Evolutionary conservation across 2,329 filamentous ascomycete species (phyloP).

Genomic region (Cladosporium sp.): DNA sequence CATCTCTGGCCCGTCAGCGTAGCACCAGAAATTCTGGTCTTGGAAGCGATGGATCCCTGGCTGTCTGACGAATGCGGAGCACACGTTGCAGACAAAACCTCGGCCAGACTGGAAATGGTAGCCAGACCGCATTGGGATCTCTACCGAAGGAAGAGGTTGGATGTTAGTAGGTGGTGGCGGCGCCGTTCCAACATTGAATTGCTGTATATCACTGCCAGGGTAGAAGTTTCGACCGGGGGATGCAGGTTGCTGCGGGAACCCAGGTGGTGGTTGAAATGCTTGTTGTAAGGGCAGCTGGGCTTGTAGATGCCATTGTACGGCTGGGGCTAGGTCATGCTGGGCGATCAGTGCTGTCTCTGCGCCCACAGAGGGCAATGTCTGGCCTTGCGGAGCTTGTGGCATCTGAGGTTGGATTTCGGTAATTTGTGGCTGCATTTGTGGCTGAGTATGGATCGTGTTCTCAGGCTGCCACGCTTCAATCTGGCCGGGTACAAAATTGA

Average conservation of each 20-base stretch:
- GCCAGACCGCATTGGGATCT: conserved; percentile 3
- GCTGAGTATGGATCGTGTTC: neutral
- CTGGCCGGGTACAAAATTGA: conserved; percentile 1
- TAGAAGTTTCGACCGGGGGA: neutral
- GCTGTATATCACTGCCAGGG: neutral
- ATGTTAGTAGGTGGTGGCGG: neutral
- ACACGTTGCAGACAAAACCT: conserved; percentile 14
- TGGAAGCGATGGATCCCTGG: conserved; percentile 7
- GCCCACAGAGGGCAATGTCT: neutral
- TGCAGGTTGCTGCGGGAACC: conserved; percentile 8
- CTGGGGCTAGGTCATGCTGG: neutral
- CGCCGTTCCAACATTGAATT: neutral
- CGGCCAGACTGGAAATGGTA: conserved; percentile 8
- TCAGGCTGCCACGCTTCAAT: neutral
- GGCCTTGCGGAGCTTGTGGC: neutral
- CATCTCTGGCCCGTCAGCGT: conserved; percentile 8
- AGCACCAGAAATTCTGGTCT: conserved; percentile 8
- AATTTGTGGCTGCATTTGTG: neutral
- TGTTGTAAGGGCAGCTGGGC: conserved; percentile 8
- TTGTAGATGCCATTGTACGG: neutral
- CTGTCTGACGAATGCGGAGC: neutral
- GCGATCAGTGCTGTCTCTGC: neutral
- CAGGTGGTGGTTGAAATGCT: conserved; percentile 10
- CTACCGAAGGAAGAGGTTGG: neutral
- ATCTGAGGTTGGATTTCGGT: neutral